Conservation (phyloP, 2,329 filamentous ascomycete genomes). For the Penicillium hordei region DNA sequence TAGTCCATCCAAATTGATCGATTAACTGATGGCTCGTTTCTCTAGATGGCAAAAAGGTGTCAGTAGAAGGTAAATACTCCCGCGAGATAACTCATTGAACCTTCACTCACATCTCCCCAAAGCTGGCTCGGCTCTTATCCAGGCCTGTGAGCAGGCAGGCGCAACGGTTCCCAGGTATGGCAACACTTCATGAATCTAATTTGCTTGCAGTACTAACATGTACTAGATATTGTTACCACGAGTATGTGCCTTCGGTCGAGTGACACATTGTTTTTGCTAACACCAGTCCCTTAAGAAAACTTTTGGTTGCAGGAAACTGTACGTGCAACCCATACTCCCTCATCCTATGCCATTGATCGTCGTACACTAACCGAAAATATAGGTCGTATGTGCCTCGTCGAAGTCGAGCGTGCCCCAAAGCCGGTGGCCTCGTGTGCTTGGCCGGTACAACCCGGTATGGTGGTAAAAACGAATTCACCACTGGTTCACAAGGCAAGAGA, state of each 20-base stretch:
- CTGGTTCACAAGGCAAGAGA: constrained; percentile 96
- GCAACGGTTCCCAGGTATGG: constrained; percentile 77
- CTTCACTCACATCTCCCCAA: constrained; percentile 32
- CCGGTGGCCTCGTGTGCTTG: constrained; percentile 97
- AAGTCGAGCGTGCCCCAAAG: constrained; percentile 95
- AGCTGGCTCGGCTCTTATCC: constrained; percentile 96
- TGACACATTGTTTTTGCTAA: constrained; percentile 26
- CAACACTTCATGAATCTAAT: background rate
- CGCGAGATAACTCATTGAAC: constrained; percentile 6
- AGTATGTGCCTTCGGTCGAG: constrained; percentile 58
- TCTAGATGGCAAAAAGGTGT: constrained; percentile 94
- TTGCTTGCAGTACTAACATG: constrained; percentile 35
- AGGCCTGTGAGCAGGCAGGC: constrained; percentile 98
- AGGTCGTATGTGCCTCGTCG: constrained; percentile 94
- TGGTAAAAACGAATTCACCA: constrained; percentile 96
- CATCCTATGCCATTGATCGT: background rate
- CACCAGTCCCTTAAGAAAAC: constrained; percentile 62
- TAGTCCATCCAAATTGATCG: constrained; percentile 60
- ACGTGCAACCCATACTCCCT: constrained; percentile 15
- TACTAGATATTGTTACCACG: constrained; percentile 93
- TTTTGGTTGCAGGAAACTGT: constrained; percentile 99
- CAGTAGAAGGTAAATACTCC: constrained; percentile 75
- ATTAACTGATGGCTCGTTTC: constrained; percentile 34
- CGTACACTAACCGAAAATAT: constrained; percentile 12
- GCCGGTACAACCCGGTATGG: constrained; percentile 98